Conservation (phyloP, 495 filamentous ascomycete genomes). For the Penicillium dipodomyicola region DNA sequence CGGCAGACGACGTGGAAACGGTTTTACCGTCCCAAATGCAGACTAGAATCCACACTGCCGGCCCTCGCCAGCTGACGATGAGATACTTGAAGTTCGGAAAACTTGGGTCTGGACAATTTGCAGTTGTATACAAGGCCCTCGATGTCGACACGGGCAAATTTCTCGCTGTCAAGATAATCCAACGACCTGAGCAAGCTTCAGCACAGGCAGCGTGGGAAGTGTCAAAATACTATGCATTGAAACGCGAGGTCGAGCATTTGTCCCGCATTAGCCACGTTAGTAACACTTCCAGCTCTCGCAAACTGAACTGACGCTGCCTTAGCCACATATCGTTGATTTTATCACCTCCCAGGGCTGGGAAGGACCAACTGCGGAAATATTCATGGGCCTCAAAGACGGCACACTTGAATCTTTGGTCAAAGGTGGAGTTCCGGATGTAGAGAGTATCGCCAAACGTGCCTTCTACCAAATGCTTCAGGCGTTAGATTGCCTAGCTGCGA, state of each 20-base stretch:
- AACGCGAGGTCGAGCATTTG: background rate
- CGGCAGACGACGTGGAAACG: background rate
- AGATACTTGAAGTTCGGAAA: background rate
- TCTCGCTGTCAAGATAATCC: background rate
- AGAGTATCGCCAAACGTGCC: background rate
- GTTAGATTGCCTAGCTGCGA: background rate
- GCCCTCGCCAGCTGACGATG: background rate
- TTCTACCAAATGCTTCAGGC: background rate
- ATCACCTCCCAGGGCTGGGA: background rate
- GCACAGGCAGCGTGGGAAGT: background rate
- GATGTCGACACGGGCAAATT: background rate
- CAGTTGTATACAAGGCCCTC: background rate
- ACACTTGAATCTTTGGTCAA: background rate
- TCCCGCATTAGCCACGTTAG: background rate
- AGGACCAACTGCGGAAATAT: background rate
- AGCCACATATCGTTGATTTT: background rate
- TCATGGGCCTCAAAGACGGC: background rate
- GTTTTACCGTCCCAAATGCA: background rate
- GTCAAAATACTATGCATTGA: background rate
- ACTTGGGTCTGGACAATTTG: background rate
- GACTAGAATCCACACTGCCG: background rate
- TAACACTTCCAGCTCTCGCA: background rate
- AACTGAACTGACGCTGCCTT: background rate
- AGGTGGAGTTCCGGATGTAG: background rate
- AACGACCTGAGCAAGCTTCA: background rate